Conservation (phyloP, 176 grass and related monocot genomes). For the Tuctoria greenei region DNA sequence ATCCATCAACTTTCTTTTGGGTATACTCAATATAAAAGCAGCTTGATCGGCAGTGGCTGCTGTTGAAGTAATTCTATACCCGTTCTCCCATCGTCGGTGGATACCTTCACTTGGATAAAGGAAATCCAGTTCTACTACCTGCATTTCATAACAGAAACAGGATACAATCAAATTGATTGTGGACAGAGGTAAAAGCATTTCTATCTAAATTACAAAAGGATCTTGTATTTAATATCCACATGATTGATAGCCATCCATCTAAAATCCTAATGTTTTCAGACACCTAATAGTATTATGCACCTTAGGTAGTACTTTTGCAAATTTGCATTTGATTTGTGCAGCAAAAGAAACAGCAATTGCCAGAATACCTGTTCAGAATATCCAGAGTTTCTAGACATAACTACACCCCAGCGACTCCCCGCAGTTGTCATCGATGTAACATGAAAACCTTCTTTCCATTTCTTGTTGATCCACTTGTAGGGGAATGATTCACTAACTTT, state of each 20-base stretch:
- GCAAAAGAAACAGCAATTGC: neutral
- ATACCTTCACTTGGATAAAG: conserved; percentile 98
- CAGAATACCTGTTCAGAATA: conserved; percentile 83
- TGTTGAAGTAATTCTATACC: conserved; percentile 92
- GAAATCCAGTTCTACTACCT: conserved; percentile 99
- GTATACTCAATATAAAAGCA: conserved; percentile 92
- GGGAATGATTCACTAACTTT: conserved; percentile 99
- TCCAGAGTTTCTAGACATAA: conserved; percentile 96
- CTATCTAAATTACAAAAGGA: neutral
- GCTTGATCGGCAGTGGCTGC: conserved; percentile 94
- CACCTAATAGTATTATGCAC: neutral
- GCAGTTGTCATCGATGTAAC: conserved; percentile 99
- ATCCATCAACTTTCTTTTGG: conserved; percentile 84
- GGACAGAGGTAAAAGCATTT: neutral
- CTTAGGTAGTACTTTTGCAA: neutral
- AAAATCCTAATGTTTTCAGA: neutral
- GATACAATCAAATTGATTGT: conserved; percentile 17
- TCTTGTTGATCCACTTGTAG: conserved; percentile 99
- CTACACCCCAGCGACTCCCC: conserved; percentile 92
- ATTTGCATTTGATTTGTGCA: conserved; percentile 18
- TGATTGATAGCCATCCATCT: neutral
- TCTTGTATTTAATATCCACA: neutral
- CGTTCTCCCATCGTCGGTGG: conserved; percentile 85
- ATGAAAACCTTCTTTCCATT: conserved; percentile 99
- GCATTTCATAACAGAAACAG: conserved; percentile 30